These are phyloP conservation scores for Schizochytrium sp. DNA, from an alignment of 108 stramenopile species.

Conservation along the genomic window DNA sequence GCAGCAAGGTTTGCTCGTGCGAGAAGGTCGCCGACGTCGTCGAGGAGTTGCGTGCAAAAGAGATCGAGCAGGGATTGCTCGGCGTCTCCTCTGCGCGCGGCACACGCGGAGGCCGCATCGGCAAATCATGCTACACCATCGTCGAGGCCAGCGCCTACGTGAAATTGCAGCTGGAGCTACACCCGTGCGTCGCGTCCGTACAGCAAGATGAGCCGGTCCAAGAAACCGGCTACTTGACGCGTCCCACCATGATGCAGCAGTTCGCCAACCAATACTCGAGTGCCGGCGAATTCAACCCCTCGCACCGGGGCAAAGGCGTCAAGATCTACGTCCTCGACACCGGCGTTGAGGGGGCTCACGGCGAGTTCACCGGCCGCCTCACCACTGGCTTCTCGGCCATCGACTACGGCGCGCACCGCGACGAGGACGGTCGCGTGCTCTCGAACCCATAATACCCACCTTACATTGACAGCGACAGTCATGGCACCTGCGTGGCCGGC, in stretches of 20 bases:
- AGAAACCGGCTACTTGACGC: background rate
- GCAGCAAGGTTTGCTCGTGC: too few species aligned
- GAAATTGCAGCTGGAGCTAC: background rate
- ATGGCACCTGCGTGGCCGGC: conserved; percentile 26
- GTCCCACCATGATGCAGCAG: background rate
- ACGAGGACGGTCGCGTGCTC: background rate
- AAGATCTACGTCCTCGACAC: background rate
- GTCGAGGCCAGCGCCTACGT: background rate
- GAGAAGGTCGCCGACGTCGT: background rate
- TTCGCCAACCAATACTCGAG: background rate
- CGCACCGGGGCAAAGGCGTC: background rate
- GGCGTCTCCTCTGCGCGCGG: background rate
- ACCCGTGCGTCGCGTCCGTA: background rate
- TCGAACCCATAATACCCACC: background rate
- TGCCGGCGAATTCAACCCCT: background rate
- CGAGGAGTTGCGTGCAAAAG: background rate
- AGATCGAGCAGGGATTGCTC: background rate
- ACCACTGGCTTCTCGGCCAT: background rate
- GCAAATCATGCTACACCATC: background rate
- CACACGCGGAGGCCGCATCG: background rate
- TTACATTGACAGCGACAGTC: background rate
- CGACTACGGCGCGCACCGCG: background rate
- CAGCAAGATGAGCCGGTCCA: background rate
- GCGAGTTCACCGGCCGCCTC: background rate
- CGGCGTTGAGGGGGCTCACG: background rate